A percentile compares a stretch with the other conserved stretches of the same genome.
phyloP scores from a whole-genome alignment of 106 monocot species.

The Platanthera guangdongensis region DNA sequence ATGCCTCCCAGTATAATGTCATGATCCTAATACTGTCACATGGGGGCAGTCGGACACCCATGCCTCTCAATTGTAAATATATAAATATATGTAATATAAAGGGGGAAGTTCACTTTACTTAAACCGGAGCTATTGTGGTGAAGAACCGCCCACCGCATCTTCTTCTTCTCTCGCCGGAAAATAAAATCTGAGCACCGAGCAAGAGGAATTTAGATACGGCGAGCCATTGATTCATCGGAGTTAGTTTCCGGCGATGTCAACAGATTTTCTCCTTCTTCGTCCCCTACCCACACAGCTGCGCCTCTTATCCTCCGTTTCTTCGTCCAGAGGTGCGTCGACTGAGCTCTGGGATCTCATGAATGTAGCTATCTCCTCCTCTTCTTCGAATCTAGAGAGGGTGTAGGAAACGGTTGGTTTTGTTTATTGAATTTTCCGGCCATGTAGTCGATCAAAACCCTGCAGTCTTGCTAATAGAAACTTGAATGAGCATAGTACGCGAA shows the following conservation, averaged over 20 bases:
- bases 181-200: background rate
- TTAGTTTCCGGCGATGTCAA: background rate
- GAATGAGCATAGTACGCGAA: background rate
- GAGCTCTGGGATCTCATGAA: background rate
- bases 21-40: too few species aligned
- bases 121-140: too few species aligned
- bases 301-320: background rate
- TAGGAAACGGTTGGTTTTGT: background rate
- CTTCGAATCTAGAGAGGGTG: background rate
- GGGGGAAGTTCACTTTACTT: too few species aligned
- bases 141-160: too few species aligned
- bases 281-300: background rate
- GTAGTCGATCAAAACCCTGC: too few species aligned
- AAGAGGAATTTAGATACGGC: background rate
- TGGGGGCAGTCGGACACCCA: too few species aligned
- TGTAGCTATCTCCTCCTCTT: background rate
- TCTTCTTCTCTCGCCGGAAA: too few species aligned
- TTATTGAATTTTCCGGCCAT: too few species aligned
- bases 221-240: too few species aligned
- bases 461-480: background rate
- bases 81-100: too few species aligned
- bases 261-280: background rate
- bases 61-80: too few species aligned
- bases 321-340: background rate
- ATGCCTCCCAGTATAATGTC: too few species aligned